Conservation (phyloP, 257 asterid species). For the Euphrasia confusa region DNA sequence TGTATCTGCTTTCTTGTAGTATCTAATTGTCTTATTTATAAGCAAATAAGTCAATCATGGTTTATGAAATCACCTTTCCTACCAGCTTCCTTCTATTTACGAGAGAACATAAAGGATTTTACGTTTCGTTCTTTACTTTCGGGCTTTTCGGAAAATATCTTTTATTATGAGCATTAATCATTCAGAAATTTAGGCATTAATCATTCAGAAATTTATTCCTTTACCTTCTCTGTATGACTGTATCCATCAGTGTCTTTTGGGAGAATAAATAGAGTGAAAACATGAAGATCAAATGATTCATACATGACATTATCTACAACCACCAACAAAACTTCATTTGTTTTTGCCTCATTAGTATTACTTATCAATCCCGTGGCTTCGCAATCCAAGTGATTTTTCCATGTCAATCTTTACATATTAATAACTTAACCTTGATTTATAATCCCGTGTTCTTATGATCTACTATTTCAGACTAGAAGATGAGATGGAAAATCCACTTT, state of each 20-base stretch:
- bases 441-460: slow-evolving; percentile 19
- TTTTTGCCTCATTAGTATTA: slow-evolving; percentile 2
- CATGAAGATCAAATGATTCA: not conserved
- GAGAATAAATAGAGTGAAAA: not conserved
- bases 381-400: slow-evolving; percentile 1
- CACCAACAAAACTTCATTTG: not conserved
- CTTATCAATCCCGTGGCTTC: not conserved
- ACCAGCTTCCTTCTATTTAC: not conserved
- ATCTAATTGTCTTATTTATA: not conserved
- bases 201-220: too few species aligned
- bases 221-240: too few species aligned
- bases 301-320: not conserved
- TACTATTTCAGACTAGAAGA: slow-evolving; percentile 56
- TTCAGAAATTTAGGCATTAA: too few species aligned
- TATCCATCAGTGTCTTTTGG: not conserved
- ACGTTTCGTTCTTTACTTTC: not conserved
- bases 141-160: not conserved
- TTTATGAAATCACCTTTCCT: too few species aligned
- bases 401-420: slow-evolving; percentile 4
- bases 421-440: slow-evolving; percentile 2
- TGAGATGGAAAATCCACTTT: slow-evolving; percentile 60
- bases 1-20: slow-evolving; percentile 20
- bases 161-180: not conserved
- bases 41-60: too few species aligned
- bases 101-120: not conserved